phyloP scores from a whole-genome alignment of 306 rosid genomes.

The Prunus mongolica region DNA sequence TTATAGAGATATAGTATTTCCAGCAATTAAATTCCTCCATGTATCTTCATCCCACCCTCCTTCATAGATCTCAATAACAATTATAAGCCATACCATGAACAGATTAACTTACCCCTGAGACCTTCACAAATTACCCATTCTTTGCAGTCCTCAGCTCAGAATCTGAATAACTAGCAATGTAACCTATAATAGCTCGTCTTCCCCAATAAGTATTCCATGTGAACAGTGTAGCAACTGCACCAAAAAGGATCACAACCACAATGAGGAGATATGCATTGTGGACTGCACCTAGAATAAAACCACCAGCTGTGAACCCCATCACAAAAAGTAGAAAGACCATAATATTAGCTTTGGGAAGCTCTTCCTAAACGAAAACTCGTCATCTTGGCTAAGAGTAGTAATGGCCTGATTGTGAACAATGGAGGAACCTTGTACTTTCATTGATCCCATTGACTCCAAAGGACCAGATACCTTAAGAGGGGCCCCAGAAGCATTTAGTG shows the following conservation, averaged over 20 bases:
- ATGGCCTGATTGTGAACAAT: too few relatives aligned
- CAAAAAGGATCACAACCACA: slow-evolving; percentile 83
- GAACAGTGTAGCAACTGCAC: slow-evolving; percentile 64
- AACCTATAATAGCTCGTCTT: slow-evolving; percentile 72
- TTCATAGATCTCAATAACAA: not conserved
- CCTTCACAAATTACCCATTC: slow-evolving; percentile 96
- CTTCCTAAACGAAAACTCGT: slow-evolving; percentile 65
- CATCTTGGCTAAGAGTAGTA: slow-evolving; percentile 3
- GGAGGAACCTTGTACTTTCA: too few relatives aligned
- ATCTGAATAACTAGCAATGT: slow-evolving; percentile 76
- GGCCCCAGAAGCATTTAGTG: too few relatives aligned
- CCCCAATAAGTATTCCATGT: slow-evolving; percentile 95
- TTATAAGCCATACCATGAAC: slow-evolving; percentile 10
- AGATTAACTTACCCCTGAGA: slow-evolving; percentile 82
- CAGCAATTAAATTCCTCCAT: not conserved
- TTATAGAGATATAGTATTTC: not conserved
- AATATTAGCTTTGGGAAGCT: slow-evolving; percentile 83
- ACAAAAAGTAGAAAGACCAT: slow-evolving; percentile 92
- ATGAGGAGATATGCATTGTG: slow-evolving; percentile 65
- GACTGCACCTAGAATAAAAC: slow-evolving; percentile 97
- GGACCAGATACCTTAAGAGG: too few relatives aligned
- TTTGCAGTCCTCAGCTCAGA: slow-evolving; percentile 95
- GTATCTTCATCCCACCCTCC: not conserved
- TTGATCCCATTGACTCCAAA: too few relatives aligned
- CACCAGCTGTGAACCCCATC: slow-evolving; percentile 97